phyloP scores from a whole-genome alignment of 2,329 filamentous ascomycete species.

The Sporothrix pseudoabietina region DNA sequence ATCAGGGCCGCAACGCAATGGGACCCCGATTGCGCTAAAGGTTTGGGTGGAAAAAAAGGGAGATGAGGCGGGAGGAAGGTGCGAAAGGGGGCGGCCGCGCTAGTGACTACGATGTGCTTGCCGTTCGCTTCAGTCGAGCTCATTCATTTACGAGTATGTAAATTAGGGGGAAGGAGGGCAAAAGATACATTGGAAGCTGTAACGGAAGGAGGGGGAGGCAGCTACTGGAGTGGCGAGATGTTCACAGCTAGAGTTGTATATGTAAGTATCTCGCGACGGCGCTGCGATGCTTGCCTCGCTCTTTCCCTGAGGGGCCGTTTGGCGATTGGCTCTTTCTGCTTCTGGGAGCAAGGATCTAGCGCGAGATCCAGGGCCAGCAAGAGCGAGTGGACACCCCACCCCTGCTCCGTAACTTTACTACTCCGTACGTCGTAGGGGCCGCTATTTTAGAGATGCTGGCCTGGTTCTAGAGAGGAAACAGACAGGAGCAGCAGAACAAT shows the following conservation, averaged over 20 bases:
- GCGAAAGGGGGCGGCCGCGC: neutral
- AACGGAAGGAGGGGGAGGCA: neutral
- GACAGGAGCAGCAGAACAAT: conserved; percentile 14
- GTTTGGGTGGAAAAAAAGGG: neutral
- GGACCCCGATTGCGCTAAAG: conserved; percentile 9
- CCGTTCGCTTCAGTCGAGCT: neutral
- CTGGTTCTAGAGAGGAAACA: neutral
- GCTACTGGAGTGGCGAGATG: neutral
- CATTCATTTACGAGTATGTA: too few relatives aligned
- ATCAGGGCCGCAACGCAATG: neutral
- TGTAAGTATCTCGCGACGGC: neutral
- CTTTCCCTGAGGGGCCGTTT: conserved; percentile 21
- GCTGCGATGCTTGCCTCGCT: neutral
- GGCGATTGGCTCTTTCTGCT: conserved; percentile 16
- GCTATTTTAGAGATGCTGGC: conserved; percentile 21
- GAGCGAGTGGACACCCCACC: conserved; percentile 15
- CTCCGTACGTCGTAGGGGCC: too few relatives aligned
- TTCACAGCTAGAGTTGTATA: neutral
- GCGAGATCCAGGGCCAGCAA: conserved; percentile 21
- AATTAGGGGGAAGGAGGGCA: neutral
- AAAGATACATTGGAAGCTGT: neutral
- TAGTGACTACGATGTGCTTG: neutral
- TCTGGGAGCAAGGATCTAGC: conserved; percentile 15
- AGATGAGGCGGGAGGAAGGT: conserved; percentile 20
- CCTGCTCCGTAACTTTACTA: conserved; percentile 12